phyloP scores from a whole-genome alignment of 345 rosid species.

The Lepidium aucheri region DNA sequence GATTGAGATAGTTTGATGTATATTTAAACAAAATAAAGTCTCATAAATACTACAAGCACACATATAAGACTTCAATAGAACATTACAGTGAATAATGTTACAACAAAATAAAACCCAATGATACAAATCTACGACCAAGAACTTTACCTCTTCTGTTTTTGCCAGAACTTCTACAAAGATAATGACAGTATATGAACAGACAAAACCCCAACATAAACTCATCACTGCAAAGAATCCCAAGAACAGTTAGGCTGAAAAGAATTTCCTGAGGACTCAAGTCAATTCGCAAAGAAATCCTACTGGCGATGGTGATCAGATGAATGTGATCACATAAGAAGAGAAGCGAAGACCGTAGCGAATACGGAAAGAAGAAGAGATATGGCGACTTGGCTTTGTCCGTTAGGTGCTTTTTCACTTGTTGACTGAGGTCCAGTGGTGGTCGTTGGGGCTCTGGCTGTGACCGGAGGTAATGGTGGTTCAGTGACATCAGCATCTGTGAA shows the following conservation, averaged over 20 bases:
- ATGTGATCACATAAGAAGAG: conserved; percentile 33
- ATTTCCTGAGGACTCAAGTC: neutral
- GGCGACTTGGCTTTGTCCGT: conserved; percentile 39
- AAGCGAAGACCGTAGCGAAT: conserved; percentile 24
- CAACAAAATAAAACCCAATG: neutral
- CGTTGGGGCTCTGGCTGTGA: conserved; percentile 11
- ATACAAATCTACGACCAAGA: neutral
- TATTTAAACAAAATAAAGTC: too few relatives aligned
- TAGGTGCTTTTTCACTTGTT: conserved; percentile 25
- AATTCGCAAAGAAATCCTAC: conserved; percentile 5
- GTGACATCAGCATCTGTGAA: conserved; percentile 44
- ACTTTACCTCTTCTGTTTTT: neutral
- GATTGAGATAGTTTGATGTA: neutral
- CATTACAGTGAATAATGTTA: neutral
- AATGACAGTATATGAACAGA: conserved; percentile 16
- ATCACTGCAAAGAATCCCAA: conserved; percentile 4
- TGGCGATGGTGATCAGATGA: neutral
- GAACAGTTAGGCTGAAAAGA: neutral
- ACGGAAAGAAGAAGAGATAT: conserved; percentile 28
- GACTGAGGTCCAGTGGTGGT: conserved; percentile 22
- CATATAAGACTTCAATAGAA: neutral
- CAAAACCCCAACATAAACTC: conserved; percentile 12
- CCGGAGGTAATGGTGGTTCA: conserved; percentile 57
- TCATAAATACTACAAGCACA: neutral
- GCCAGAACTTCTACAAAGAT: neutral